phyloP scores from a whole-genome alignment of 305 asterid genomes.

The Solanum hybrid region DNA sequence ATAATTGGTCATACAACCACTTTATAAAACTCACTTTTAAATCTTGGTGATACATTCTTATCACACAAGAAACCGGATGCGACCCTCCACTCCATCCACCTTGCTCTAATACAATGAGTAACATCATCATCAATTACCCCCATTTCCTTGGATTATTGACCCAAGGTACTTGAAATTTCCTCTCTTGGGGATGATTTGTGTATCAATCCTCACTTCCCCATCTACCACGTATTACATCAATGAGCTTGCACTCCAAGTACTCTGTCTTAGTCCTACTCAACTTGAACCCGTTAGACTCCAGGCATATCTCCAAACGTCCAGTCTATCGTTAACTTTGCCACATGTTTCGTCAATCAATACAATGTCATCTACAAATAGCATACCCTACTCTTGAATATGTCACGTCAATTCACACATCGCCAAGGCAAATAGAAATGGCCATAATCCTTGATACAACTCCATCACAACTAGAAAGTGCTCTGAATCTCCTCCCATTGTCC shows the following conservation, averaged over 20 bases:
- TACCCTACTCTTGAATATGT: not conserved
- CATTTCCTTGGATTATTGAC: not conserved
- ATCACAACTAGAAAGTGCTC: not conserved
- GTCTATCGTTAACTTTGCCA: not conserved
- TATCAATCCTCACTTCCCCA: not conserved
- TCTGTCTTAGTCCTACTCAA: not conserved
- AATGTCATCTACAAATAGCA: not conserved
- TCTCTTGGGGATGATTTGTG: not conserved
- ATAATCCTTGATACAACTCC: not conserved
- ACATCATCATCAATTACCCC: not conserved
- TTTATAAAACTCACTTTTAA: not conserved
- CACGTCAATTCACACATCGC: not conserved
- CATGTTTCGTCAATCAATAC: not conserved
- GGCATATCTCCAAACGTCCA: not conserved
- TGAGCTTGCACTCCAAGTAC: not conserved
- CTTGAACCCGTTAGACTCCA: not conserved
- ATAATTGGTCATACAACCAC: not conserved
- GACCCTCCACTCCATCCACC: not conserved
- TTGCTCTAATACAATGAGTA: not conserved
- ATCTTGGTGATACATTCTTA: not conserved
- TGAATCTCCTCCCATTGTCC: not conserved
- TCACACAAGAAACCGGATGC: not conserved
- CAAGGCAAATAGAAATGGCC: not conserved
- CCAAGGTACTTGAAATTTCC: not conserved
- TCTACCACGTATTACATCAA: not conserved